Conservation (phyloP, 805 yeast genomes). For the Pichia thaimueangensis region DNA sequence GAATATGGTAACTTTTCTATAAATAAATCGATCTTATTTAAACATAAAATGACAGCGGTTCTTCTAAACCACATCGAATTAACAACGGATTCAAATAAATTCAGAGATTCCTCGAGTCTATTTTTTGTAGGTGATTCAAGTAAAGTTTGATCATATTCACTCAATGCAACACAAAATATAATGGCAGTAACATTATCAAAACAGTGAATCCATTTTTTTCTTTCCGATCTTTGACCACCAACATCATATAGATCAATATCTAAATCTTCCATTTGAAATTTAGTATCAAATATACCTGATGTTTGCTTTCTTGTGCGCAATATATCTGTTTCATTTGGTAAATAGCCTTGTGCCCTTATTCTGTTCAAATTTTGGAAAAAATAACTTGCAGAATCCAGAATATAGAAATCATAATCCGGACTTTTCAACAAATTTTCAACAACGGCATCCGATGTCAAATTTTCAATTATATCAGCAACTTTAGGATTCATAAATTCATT, state of each 20-base stretch:
- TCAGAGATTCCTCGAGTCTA: conserved; percentile 73
- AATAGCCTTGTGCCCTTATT: conserved; percentile 51
- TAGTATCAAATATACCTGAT: conserved; percentile 82
- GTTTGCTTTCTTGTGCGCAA: conserved; percentile 87
- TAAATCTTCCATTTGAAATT: conserved; percentile 65
- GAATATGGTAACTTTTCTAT: conserved; percentile 77
- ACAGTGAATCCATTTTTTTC: conserved; percentile 93
- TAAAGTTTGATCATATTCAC: conserved; percentile 85
- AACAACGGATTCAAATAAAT: conserved; percentile 82
- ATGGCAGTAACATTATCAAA: conserved; percentile 88
- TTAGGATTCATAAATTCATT: conserved; percentile 41
- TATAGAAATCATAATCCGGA: conserved; percentile 65
- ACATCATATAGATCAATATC: conserved; percentile 71
- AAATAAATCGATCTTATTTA: conserved; percentile 86
- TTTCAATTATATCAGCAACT: conserved; percentile 42
- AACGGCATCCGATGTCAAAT: conserved; percentile 51
- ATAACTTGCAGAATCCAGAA: conserved; percentile 80
- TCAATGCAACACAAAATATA: conserved; percentile 84
- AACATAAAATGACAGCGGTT: conserved; percentile 77
- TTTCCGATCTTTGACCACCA: conserved; percentile 90
- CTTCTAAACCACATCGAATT: conserved; percentile 90
- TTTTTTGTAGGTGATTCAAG: conserved; percentile 72
- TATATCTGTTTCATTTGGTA: conserved; percentile 73
- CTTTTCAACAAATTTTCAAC: conserved; percentile 51
- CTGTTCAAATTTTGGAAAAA: conserved; percentile 64